These are phyloP conservation scores for Nemophila menziesii DNA, from an alignment of 257 asterid species.

Conservation along the genomic window DNA sequence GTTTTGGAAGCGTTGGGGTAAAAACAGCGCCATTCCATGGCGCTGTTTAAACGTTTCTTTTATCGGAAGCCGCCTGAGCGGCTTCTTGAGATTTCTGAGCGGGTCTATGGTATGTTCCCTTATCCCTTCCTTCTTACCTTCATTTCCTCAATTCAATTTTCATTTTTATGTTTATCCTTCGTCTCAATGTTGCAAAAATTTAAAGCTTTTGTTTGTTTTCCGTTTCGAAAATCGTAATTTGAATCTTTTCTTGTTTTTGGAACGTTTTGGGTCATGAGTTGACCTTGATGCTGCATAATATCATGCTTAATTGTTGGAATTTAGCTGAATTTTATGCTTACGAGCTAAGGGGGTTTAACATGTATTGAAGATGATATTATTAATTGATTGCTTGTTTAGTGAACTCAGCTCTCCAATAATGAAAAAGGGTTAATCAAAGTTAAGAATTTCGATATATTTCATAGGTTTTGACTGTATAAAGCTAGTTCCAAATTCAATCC, in stretches of 20 bases:
- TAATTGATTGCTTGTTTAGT: neutral
- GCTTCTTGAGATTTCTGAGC: constrained; percentile 95
- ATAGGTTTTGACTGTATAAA: neutral
- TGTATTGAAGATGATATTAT: neutral
- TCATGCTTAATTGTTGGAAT: neutral
- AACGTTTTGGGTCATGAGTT: neutral
- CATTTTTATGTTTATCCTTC: constrained; percentile 5
- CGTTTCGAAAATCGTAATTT: too few species aligned
- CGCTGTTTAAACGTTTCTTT: constrained; percentile 98
- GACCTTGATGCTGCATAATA: neutral
- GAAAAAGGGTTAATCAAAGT: neutral
- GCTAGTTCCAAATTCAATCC: neutral
- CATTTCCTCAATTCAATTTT: constrained; percentile 1
- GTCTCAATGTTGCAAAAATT: neutral
- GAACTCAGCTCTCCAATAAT: neutral
- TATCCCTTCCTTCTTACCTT: neutral
- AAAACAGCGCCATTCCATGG: constrained; percentile 96
- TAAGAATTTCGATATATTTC: too few species aligned
- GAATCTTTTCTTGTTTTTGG: too few species aligned
- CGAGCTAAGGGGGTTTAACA: neutral
- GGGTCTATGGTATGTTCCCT: constrained; percentile 73
- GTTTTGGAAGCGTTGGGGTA: constrained; percentile 51
- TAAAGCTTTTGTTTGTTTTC: neutral
- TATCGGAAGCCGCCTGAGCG: constrained; percentile 99
- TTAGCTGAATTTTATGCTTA: neutral